Evolutionary conservation across 176 grass and related monocot genomes (phyloP).

Genomic region (Saccharum spontaneum): DNA sequence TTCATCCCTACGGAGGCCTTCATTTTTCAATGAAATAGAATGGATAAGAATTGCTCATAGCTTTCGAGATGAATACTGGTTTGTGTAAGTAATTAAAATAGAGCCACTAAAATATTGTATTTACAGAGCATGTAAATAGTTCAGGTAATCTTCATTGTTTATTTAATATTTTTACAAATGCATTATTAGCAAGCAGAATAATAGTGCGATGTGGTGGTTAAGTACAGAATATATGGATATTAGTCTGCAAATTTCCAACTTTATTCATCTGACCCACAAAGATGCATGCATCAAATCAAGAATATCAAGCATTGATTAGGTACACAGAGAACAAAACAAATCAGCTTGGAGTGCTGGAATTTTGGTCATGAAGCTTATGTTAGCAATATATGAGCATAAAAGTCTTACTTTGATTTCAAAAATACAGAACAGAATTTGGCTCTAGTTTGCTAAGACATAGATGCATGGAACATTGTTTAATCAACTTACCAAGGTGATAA

Average conservation of each 20-base stretch:
- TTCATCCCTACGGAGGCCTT: slow-evolving; percentile 92
- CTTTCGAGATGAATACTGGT: not conserved
- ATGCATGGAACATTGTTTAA: slow-evolving; percentile 5
- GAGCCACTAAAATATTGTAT: not conserved
- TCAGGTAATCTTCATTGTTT: not conserved
- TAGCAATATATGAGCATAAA: slow-evolving; percentile 15
- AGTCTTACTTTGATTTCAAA: slow-evolving; percentile 8
- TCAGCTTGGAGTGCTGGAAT: not conserved
- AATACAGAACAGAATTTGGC: not conserved
- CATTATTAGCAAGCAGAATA: slow-evolving; percentile 5
- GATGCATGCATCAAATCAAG: not conserved
- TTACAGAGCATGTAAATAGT: not conserved
- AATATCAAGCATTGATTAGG: not conserved
- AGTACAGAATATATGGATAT: slow-evolving; percentile 1
- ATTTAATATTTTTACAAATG: slow-evolving; percentile 4
- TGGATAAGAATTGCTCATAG: slow-evolving; percentile 24
- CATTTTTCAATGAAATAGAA: slow-evolving; percentile 51
- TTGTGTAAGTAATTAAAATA: slow-evolving; percentile 24
- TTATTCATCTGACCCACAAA: not conserved
- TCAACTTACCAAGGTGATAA: slow-evolving; percentile 84
- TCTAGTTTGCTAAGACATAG: not conserved
- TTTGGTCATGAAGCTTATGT: slow-evolving; percentile 1
- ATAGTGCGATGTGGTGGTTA: not conserved
- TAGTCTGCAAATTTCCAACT: not conserved
- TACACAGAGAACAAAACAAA: slow-evolving; percentile 17